Evolutionary conservation across 1,139 yeast genomes (phyloP).

Genomic region (Diutina mesorugosa): DNA sequence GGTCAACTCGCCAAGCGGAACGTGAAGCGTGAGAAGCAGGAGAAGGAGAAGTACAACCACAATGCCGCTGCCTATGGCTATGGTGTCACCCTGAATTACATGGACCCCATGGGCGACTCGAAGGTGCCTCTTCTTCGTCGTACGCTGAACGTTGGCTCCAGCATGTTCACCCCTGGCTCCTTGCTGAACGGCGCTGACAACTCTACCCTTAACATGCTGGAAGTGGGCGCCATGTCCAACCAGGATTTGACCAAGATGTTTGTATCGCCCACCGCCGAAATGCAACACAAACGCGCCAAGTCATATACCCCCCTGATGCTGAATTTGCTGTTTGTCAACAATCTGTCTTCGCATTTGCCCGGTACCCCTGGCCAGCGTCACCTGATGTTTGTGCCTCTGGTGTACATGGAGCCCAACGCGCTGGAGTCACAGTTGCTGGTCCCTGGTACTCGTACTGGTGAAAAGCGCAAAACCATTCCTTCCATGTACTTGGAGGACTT

Average conservation of each 20-base stretch:
- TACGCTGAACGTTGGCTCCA: slow-evolving; percentile 8
- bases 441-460: not conserved
- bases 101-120: slow-evolving; percentile 13
- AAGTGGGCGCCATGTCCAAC: slow-evolving; percentile 21
- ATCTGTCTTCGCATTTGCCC: slow-evolving; percentile 13
- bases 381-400: slow-evolving; percentile 22
- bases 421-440: slow-evolving; percentile 15
- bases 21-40: slow-evolving; percentile 17
- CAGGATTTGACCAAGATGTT: slow-evolving; percentile 42
- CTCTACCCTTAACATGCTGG: slow-evolving; percentile 25
- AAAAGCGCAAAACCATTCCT: slow-evolving; percentile 19
- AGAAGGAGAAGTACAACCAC: slow-evolving; percentile 25
- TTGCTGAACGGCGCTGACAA: slow-evolving; percentile 21
- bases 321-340: slow-evolving; percentile 14
- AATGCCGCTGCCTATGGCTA: slow-evolving; percentile 24
- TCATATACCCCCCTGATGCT: slow-evolving; percentile 13
- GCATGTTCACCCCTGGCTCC: slow-evolving; percentile 6
- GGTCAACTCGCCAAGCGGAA: slow-evolving; percentile 26
- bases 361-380: slow-evolving; percentile 15
- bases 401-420: slow-evolving; percentile 21
- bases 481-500: slow-evolving; percentile 46
- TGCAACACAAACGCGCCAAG: slow-evolving; percentile 29
- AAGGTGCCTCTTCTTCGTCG: slow-evolving; percentile 23
- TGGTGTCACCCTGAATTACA: slow-evolving; percentile 10
- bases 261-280: slow-evolving; percentile 71